A percentile compares a stretch with the other conserved stretches of the same genome.
phyloP scores from a whole-genome alignment of 2,329 filamentous ascomycete genomes.

The Beauveria sp. region DNA sequence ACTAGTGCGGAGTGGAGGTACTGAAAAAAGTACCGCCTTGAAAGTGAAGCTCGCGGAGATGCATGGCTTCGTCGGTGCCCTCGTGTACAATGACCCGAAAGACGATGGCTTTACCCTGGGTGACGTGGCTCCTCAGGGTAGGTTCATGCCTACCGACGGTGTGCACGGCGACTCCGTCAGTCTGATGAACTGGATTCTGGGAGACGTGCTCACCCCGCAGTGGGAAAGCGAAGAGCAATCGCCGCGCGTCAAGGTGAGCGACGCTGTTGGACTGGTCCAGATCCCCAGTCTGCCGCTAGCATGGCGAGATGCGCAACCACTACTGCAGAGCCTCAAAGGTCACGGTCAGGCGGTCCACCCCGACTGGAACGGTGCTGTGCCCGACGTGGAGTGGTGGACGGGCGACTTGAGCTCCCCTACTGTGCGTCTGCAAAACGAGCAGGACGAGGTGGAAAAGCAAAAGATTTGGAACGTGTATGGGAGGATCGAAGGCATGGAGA shows the following conservation, averaged over 20 bases:
- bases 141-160: slow-evolving; percentile 72
- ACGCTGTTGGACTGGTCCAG: slow-evolving; percentile 64
- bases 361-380: slow-evolving; percentile 71
- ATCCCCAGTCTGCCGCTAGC: slow-evolving; percentile 88
- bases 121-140: slow-evolving; percentile 65
- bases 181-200: slow-evolving; percentile 73
- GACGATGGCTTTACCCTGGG: slow-evolving; percentile 77
- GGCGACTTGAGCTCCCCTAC: slow-evolving; percentile 67
- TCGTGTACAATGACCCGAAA: slow-evolving; percentile 86
- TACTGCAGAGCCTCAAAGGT: slow-evolving; percentile 70
- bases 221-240: slow-evolving; percentile 64
- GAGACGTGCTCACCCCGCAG: slow-evolving; percentile 88
- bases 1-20: slow-evolving; percentile 73
- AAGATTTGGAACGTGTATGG: slow-evolving; percentile 90
- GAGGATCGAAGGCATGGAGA: slow-evolving; percentile 75
- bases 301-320: slow-evolving; percentile 77
- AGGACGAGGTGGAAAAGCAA: slow-evolving; percentile 76
- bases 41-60: slow-evolving; percentile 88
- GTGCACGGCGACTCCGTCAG: slow-evolving; percentile 79
- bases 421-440: slow-evolving; percentile 76
- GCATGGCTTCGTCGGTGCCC: slow-evolving; percentile 76
- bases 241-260: slow-evolving; percentile 59
- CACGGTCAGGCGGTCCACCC: slow-evolving; percentile 61
- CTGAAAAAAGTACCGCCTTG: slow-evolving; percentile 62
- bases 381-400: slow-evolving; percentile 77